phyloP scores from a whole-genome alignment of 1,139 yeast species.

The Citeromyces siamensis region DNA sequence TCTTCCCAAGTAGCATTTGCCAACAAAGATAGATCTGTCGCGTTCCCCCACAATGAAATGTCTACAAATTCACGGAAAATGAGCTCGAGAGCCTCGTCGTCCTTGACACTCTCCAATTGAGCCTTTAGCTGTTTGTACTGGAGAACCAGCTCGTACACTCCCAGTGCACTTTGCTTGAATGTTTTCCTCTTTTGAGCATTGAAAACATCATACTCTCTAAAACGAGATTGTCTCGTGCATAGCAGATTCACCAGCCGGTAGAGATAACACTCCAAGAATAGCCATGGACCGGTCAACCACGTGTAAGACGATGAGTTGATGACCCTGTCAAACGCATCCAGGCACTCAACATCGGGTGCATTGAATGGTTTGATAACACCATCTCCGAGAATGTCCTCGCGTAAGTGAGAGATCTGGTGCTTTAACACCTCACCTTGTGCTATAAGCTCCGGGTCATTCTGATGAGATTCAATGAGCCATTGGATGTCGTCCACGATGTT shows the following conservation, averaged over 20 bases:
- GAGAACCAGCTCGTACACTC: slow-evolving; percentile 72
- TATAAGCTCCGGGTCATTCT: slow-evolving; percentile 10
- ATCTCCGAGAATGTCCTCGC: slow-evolving; percentile 26
- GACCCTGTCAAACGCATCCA: slow-evolving; percentile 35
- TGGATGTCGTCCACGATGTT: slow-evolving; percentile 53
- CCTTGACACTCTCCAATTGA: slow-evolving; percentile 27
- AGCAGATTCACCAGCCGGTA: slow-evolving; percentile 52
- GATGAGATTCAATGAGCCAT: slow-evolving; percentile 8
- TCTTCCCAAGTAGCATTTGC: slow-evolving; percentile 82
- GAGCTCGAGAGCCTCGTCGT: slow-evolving; percentile 13
- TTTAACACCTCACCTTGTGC: slow-evolving; percentile 14
- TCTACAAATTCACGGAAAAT: slow-evolving; percentile 72
- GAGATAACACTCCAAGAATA: slow-evolving; percentile 73
- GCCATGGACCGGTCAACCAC: slow-evolving; percentile 93
- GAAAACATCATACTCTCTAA: slow-evolving; percentile 65
- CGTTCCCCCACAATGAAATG: slow-evolving; percentile 95
- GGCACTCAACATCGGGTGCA: slow-evolving; percentile 26
- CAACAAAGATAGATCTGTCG: slow-evolving; percentile 83
- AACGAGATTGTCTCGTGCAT: slow-evolving; percentile 26
- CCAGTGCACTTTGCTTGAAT: slow-evolving; percentile 61
- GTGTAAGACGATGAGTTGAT: slow-evolving; percentile 22
- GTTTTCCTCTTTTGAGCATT: slow-evolving; percentile 57
- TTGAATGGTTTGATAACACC: slow-evolving; percentile 29
- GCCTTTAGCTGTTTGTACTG: slow-evolving; percentile 31
- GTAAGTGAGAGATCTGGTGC: slow-evolving; percentile 26